Conservation (phyloP, 1,139 yeast genomes). For the Geotrichum fermentans region DNA sequence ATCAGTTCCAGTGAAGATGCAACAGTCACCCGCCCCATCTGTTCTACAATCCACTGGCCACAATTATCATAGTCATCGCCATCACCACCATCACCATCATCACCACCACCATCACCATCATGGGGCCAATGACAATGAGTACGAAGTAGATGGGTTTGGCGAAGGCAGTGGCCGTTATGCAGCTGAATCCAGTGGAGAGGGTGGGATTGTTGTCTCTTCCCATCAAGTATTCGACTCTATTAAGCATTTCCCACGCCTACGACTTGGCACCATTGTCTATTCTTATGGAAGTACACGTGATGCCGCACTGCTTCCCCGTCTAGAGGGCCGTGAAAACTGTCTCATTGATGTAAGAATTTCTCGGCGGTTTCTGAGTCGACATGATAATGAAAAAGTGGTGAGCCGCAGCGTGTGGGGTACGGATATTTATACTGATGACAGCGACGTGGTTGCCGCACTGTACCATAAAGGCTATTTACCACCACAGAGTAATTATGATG, state of each 20-base stretch:
- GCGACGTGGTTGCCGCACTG: conserved; percentile 70
- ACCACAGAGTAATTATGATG: conserved; percentile 32
- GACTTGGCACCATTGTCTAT: conserved; percentile 60
- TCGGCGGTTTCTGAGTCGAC: conserved; percentile 28
- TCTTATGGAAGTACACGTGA: conserved; percentile 40
- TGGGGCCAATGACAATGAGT: not conserved
- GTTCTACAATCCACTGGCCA: conserved; percentile 21
- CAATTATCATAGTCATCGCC: conserved; percentile 19
- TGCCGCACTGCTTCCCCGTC: conserved; percentile 32
- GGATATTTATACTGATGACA: conserved; percentile 86
- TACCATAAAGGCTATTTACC: conserved; percentile 68
- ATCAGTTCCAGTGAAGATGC: too few species aligned
- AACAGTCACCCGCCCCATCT: conserved; percentile 29
- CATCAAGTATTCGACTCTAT: conserved; percentile 47
- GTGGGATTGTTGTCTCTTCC: conserved; percentile 40
- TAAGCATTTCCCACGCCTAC: conserved; percentile 44
- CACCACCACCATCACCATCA: conserved; percentile 20
- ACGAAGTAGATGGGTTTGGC: conserved; percentile 3
- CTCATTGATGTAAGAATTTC: conserved; percentile 65
- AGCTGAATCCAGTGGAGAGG: conserved; percentile 14
- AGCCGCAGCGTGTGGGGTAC: conserved; percentile 85
- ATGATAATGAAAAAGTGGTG: conserved; percentile 40
- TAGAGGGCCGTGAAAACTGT: conserved; percentile 53
- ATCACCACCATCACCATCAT: conserved; percentile 16
- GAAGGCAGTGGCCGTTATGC: not conserved